Evolutionary conservation across 2,329 filamentous ascomycete species (phyloP), one percentile per base, ranked within the genome.

Genomic region (Allantophomopsis lycopodina): DNA sequence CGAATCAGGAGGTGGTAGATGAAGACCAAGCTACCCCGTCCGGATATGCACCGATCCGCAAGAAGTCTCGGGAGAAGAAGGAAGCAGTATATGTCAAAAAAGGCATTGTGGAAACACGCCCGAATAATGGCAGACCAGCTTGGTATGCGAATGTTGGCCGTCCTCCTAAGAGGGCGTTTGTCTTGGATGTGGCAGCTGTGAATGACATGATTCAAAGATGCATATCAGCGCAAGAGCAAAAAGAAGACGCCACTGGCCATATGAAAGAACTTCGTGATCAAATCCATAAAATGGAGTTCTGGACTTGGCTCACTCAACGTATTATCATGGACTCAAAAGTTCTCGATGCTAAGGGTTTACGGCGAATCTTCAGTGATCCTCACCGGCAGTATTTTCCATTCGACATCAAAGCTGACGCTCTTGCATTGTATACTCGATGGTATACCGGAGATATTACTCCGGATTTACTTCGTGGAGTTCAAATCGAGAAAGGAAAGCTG

Each of bases 401-500:
- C 40, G 67, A 73, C 42, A 55, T 73, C 10, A 50, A 54, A 14
- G 60, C 62, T 0, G 68, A 73, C 41, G 60, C 66, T 0, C 50
- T 58, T 32, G 60, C 64, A 16, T 48, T 73, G 0, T 66, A 64
- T 44, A 53, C 51, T 28, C 62, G 62, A 15, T 73, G 68, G 68
- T 54, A 48, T 16, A 40, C 44, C 0, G 43, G 51, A 10, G 54
- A 62, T 21, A 64, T 69, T 31, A 56, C 63, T 8, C 56, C 61
- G 1, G 55, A 69, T 37, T 48, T 73, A 0, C 54, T 71, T 7
- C 60, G 47, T 15, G 52, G 54, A 5, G 49, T 55, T 13, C 35
- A 30, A 13, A 36, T 44, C 15, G 44, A 44, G n/a, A 47, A 48
- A 35, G 36, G 34, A 13, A 47, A 43, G 13, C 34, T 41, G 6